Evolutionary conservation across 2,329 filamentous ascomycete species (phyloP).

Genomic region (Sordariomycetes sp.): DNA sequence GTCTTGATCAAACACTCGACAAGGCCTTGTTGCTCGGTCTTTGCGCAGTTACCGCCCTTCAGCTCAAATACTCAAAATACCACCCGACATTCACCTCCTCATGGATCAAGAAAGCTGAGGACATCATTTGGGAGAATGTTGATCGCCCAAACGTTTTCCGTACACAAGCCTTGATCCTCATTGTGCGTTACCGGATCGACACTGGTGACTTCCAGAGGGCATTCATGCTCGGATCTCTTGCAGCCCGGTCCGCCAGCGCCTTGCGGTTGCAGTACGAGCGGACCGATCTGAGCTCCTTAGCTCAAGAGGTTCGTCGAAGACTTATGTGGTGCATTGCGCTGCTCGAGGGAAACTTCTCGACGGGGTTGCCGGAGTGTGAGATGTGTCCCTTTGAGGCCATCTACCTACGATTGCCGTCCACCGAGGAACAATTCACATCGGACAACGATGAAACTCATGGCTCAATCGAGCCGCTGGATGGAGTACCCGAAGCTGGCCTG

Average conservation of each 20-base stretch:
- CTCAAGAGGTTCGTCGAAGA: constrained; percentile 16
- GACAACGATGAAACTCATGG: constrained; percentile 1
- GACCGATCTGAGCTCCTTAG: constrained; percentile 10
- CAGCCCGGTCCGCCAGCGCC: constrained; percentile 16
- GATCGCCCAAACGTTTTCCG: constrained; percentile 37
- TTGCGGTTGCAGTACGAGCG: constrained; percentile 19
- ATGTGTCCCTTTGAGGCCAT: constrained; percentile 16
- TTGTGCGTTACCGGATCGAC: constrained; percentile 18
- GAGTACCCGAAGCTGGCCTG: constrained; percentile 6
- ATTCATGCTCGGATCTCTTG: constrained; percentile 19
- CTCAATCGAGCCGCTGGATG: constrained; percentile 4
- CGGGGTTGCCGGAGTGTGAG: constrained; percentile 19
- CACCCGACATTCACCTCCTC: too few relatives aligned
- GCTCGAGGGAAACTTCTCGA: constrained; percentile 16
- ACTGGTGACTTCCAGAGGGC: constrained; percentile 18
- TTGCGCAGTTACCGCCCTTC: constrained; percentile 23
- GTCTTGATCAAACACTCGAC: constrained; percentile 37
- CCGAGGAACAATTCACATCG: constrained; percentile 16
- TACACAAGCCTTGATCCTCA: constrained; percentile 24
- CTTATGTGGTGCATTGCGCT: constrained; percentile 19
- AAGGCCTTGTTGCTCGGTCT: constrained; percentile 28
- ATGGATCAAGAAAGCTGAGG: constrained; percentile 36
- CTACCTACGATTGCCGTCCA: constrained; percentile 16
- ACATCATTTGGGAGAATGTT: constrained; percentile 30
- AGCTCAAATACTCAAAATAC: constrained; percentile 26